A percentile compares a stretch with the other conserved stretches of the same genome.
Conservation (phyloP, 208 protist genomes). For the Trypanosoma cruzi region DNA sequence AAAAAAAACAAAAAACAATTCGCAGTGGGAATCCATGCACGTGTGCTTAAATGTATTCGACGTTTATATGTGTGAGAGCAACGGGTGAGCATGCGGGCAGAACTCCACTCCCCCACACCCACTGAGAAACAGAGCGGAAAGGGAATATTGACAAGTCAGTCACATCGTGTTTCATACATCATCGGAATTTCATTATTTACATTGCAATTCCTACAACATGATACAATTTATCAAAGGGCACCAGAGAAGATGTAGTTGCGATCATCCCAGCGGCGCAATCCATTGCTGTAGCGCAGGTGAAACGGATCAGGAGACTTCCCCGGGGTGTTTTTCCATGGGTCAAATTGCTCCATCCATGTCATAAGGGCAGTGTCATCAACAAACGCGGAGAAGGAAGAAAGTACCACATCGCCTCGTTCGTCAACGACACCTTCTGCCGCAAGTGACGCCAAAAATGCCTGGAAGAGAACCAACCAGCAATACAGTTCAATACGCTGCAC, state of each 20-base stretch:
- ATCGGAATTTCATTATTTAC: slow-evolving; percentile 2
- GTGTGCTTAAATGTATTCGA: too few relatives aligned
- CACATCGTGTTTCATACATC: neutral
- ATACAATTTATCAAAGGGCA: neutral
- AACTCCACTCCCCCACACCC: neutral
- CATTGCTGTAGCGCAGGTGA: slow-evolving; percentile 81
- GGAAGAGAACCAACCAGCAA: slow-evolving; percentile 62
- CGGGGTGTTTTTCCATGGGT: slow-evolving; percentile 56
- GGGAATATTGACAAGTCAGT: too few relatives aligned
- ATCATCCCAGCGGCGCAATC: slow-evolving; percentile 81
- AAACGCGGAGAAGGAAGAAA: slow-evolving; percentile 50
- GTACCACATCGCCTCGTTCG: slow-evolving; percentile 3
- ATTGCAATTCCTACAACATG: neutral
- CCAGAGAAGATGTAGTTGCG: slow-evolving; percentile 65
- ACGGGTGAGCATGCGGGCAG: slow-evolving; percentile 2
- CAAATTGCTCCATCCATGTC: slow-evolving; percentile 59
- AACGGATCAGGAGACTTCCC: slow-evolving; percentile 48
- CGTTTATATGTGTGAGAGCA: too few relatives aligned
- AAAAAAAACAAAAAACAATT: slow-evolving; percentile 12
- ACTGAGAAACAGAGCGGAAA: neutral
- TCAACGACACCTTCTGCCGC: slow-evolving; percentile 23
- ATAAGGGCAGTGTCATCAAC: slow-evolving; percentile 29
- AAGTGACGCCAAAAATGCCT: slow-evolving; percentile 47
- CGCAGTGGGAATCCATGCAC: too few relatives aligned
- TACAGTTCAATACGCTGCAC: slow-evolving; percentile 54